Evolutionary conservation across 1,284 basidiomycete genomes (phyloP).

Genomic region (Trametes polyzona): DNA sequence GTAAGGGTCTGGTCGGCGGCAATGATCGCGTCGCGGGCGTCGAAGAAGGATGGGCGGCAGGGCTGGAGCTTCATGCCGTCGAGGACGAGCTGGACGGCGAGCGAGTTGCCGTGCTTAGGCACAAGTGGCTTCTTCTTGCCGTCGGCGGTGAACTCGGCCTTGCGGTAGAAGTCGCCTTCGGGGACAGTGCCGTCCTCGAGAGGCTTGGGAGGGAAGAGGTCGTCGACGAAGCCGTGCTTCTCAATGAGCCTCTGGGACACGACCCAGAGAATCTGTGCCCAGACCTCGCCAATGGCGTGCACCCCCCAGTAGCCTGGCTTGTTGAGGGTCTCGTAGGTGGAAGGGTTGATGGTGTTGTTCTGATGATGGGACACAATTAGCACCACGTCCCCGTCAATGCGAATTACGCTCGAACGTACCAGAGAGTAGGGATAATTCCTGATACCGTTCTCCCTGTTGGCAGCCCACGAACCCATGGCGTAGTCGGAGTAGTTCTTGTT

Average conservation of each 20-base stretch:
- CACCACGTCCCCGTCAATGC: no score
- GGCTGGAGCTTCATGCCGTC: constrained; percentile 95
- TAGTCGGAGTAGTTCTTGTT: constrained; percentile 75
- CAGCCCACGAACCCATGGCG: constrained; percentile 95
- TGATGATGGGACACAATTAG: constrained; percentile 28
- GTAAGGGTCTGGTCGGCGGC: constrained; percentile 92
- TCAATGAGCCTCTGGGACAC: constrained; percentile 75
- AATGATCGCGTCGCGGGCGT: constrained; percentile 92
- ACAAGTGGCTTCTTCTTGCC: constrained; percentile 63
- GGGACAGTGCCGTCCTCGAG: constrained; percentile 63
- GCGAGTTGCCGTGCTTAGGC: constrained; percentile 92
- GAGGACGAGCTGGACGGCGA: constrained; percentile 85
- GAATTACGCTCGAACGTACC: constrained; percentile 39
- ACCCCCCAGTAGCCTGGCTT: constrained; percentile 92
- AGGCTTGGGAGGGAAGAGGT: constrained; percentile 81
- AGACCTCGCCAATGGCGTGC: constrained; percentile 93
- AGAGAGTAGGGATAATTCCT: constrained; percentile 87
- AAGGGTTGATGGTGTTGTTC: constrained; percentile 83
- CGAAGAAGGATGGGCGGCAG: constrained; percentile 90
- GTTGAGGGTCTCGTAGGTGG: constrained; percentile 95
- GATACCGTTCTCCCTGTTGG: constrained; percentile 79
- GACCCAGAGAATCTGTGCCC: constrained; percentile 94
- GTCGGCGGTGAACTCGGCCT: constrained; percentile 39
- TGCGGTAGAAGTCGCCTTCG: constrained; percentile 75
- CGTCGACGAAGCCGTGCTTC: constrained; percentile 81